Evolutionary conservation across 2,329 filamentous ascomycete species (phyloP), one percentile per base, ranked within the genome.

Genomic region (Hypoxylon sp.): DNA sequence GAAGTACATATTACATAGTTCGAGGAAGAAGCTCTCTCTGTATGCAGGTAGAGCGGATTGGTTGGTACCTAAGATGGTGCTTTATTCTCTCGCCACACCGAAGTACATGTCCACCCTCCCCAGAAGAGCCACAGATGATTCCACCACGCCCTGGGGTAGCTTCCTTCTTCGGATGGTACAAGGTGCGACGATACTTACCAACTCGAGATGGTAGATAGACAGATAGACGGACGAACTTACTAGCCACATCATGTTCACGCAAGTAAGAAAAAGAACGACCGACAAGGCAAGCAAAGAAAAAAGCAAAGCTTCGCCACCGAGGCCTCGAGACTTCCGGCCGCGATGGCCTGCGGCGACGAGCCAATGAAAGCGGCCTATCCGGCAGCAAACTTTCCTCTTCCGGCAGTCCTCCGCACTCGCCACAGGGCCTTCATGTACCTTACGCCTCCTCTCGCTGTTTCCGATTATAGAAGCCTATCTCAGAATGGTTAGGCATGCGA

Each of bases 331-430:
- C 60, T 54, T 63, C 34, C 36, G 30, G 42, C 26, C 46, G 31
- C 53, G 44, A 45, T 37, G 32, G 41, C 26, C 44, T 23, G 9
- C 3, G n/a, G 34, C 32, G 26, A 29, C 5, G 23, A 56, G 55
- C 63, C 63, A 65, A 65, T 65, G 61, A 52, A 7, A 57, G 16
- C 15, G 26, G 52, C 19, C 25, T 32, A 61, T 65, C 57, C 19
- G 26, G 44, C 7, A 45, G 31, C 40, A 41, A 51, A 65, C 56
- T 58, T 65, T 65, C 63, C 63, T 51, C 45, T 58, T 65, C 62
- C 50, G 63, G 63, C 59, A 65, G 62, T 63, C 57, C 17, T 55
- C 53, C 46, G 51, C 55, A 53, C 25, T 51, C 52, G 56, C 59
- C 63, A 60, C 59, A 58, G 19, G 23, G 12, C 13, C 25, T 17